Conservation (phyloP, 495 filamentous ascomycete species). For the Penicillium tannophilum region DNA sequence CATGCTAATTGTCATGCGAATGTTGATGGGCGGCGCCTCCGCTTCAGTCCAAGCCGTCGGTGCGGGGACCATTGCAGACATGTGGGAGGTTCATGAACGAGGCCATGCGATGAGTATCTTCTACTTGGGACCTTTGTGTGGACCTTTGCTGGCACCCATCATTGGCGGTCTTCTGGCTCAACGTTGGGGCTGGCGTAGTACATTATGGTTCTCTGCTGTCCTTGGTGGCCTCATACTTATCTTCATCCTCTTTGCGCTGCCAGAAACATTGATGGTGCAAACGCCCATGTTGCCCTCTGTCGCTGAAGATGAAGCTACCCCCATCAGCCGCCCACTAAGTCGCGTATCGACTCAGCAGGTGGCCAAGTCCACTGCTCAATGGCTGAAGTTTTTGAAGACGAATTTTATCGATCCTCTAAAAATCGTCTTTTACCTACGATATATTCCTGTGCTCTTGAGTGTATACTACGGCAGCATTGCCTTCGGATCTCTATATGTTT, state of each 20-base stretch:
- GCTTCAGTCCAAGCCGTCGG: constrained; percentile 91
- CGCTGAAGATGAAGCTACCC: constrained; percentile 22
- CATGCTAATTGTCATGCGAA: constrained; percentile 86
- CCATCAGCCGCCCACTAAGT: constrained; percentile 42
- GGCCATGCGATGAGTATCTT: constrained; percentile 92
- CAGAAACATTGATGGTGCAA: constrained; percentile 60
- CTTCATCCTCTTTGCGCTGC: constrained; percentile 67
- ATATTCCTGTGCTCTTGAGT: constrained; percentile 75
- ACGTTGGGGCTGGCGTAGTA: constrained; percentile 77
- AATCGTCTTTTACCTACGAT: constrained; percentile 77
- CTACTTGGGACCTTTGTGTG: constrained; percentile 87
- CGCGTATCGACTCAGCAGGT: constrained; percentile 66
- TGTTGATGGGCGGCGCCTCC: constrained; percentile 79
- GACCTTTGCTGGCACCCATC: constrained; percentile 83
- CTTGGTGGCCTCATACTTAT: constrained; percentile 70
- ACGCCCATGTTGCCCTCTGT: constrained; percentile 20
- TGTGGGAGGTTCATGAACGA: constrained; percentile 81
- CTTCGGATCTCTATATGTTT: constrained; percentile 79
- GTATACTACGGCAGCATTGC: constrained; percentile 83
- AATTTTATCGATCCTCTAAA: constrained; percentile 78
- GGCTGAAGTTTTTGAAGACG: constrained; percentile 58
- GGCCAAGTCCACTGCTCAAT: constrained; percentile 55
- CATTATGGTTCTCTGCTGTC: constrained; percentile 82
- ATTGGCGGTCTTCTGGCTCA: constrained; percentile 78
- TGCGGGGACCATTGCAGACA: constrained; percentile 88